Conservation (phyloP, 345 rosid genomes). For the Noccaea bulbosa region DNA sequence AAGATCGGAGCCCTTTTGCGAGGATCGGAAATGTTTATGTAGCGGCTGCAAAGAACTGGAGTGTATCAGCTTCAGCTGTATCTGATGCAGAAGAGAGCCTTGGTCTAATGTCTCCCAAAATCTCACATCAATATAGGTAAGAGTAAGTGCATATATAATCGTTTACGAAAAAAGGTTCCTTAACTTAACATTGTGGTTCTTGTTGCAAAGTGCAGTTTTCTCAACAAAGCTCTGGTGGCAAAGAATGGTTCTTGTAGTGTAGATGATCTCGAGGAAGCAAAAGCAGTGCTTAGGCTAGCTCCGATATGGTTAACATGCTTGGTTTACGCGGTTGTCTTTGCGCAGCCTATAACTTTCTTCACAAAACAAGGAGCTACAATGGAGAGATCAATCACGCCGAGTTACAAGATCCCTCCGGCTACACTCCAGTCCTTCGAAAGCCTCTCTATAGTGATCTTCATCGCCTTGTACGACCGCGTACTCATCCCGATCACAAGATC, state of each 20-base stretch:
- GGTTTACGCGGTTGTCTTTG: slow-evolving; percentile 54
- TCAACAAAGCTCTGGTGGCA: slow-evolving; percentile 55
- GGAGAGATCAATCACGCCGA: slow-evolving; percentile 53
- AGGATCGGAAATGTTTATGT: slow-evolving; percentile 63
- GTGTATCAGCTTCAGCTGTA: slow-evolving; percentile 36
- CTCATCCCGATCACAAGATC: slow-evolving; percentile 58
- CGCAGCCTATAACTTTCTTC: slow-evolving; percentile 64
- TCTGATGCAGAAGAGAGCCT: slow-evolving; percentile 44
- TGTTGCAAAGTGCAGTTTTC: slow-evolving; percentile 47
- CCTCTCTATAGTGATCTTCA: slow-evolving; percentile 47
- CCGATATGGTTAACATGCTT: slow-evolving; percentile 64
- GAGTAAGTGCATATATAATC: not conserved
- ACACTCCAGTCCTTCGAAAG: slow-evolving; percentile 54
- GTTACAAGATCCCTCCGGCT: slow-evolving; percentile 53
- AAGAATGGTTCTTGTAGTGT: slow-evolving; percentile 49
- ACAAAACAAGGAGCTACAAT: slow-evolving; percentile 70
- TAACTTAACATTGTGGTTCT: slow-evolving; percentile 9
- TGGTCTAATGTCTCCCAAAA: slow-evolving; percentile 42
- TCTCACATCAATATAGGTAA: slow-evolving; percentile 57
- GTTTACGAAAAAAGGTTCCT: not conserved
- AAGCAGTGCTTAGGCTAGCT: slow-evolving; percentile 55
- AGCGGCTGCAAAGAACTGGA: slow-evolving; percentile 61
- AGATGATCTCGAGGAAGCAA: slow-evolving; percentile 66
- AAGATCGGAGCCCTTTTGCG: slow-evolving; percentile 57
- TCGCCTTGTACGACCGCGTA: slow-evolving; percentile 58